Percentiles rank a stretch among this genome's conserved stretches.
Evolutionary conservation across 2,329 filamentous ascomycete genomes (phyloP).

Genomic region (Hysterium pulicare): DNA sequence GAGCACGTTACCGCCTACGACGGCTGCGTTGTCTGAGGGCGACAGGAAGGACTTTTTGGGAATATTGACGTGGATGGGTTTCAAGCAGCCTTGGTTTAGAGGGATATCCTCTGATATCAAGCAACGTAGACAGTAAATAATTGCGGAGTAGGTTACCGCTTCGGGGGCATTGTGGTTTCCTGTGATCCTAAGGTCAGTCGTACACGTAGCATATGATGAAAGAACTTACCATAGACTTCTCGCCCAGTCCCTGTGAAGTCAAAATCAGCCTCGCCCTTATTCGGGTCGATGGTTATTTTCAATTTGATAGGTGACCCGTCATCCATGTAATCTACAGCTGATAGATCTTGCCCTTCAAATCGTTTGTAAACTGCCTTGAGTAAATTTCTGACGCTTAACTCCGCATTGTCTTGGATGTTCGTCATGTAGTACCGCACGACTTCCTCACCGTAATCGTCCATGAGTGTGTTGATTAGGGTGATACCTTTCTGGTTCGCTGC

Average conservation of each 20-base stretch:
- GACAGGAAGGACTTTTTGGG: constrained; percentile 70
- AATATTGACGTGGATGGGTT: constrained; percentile 71
- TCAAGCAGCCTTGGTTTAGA: constrained; percentile 80
- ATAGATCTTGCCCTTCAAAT: constrained; percentile 68
- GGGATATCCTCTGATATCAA: constrained; percentile 80
- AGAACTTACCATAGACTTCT: constrained; percentile 64
- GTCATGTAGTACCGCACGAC: constrained; percentile 83
- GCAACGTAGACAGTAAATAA: constrained; percentile 81
- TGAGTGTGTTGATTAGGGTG: constrained; percentile 68
- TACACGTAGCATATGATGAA: no score
- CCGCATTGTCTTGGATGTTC: constrained; percentile 77
- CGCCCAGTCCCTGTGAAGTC: constrained; percentile 76
- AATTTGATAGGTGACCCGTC: constrained; percentile 76
- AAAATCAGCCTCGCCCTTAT: constrained; percentile 73
- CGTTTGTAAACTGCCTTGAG: constrained; percentile 68
- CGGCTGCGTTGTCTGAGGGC: constrained; percentile 72
- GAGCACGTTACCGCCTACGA: constrained; percentile 79
- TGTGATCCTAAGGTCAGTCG: no score
- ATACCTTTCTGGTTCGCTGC: constrained; percentile 86
- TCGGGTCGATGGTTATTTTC: constrained; percentile 69
- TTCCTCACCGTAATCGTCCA: constrained; percentile 72
- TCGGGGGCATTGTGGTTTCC: constrained; percentile 76
- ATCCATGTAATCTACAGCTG: constrained; percentile 80
- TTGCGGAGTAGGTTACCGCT: constrained; percentile 77
- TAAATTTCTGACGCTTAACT: constrained; percentile 69